phyloP scores from a whole-genome alignment of 495 filamentous ascomycete genomes.

The Chaetomium cochliodes region DNA sequence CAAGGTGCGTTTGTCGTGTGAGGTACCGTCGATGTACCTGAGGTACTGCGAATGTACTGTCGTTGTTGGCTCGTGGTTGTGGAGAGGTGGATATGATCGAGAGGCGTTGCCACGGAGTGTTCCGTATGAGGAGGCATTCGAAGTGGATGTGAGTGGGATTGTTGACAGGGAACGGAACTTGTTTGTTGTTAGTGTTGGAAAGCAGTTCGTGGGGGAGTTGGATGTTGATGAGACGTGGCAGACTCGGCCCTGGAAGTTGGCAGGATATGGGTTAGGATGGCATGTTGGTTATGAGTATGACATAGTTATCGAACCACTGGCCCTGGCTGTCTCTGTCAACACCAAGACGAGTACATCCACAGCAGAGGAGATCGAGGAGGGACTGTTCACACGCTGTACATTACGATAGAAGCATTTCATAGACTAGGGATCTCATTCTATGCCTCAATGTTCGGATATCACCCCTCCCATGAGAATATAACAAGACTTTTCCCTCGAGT shows the following conservation, averaged over 20 bases:
- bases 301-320: not conserved
- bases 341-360: too few species aligned
- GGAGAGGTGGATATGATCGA: not conserved
- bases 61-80: not conserved
- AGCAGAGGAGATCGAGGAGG: too few species aligned
- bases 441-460: not conserved
- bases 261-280: not conserved
- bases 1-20: not conserved
- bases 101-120: not conserved
- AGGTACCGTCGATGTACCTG: not conserved
- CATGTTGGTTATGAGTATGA: not conserved
- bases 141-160: not conserved
- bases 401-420: too few species aligned
- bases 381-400: too few species aligned
- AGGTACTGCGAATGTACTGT: too few species aligned
- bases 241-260: not conserved
- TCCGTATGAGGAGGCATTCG: not conserved
- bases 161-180: not conserved
- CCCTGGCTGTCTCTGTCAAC: too few species aligned
- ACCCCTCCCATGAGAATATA: not conserved
- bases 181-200: not conserved
- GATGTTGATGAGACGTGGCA: not conserved
- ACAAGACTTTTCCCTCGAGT: not conserved
- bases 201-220: not conserved
- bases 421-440: too few species aligned